Conservation (phyloP, 768 basidiomycete species). For the Xerocomus brunneocitrinus region DNA sequence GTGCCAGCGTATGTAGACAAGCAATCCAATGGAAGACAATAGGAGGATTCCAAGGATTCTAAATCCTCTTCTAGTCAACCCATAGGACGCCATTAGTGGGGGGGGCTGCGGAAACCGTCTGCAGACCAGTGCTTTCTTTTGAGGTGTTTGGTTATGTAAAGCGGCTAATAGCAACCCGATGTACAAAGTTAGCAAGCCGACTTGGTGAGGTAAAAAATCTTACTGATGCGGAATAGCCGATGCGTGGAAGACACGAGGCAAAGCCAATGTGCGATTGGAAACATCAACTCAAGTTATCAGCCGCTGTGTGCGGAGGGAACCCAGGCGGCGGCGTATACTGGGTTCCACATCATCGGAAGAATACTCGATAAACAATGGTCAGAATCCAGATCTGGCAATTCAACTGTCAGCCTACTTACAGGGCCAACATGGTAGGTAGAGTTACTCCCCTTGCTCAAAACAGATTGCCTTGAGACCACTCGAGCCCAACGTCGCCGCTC, state of each 20-base stretch:
- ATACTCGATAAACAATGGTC: background rate
- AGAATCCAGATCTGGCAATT: no score
- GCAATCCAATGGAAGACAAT: slow-evolving; percentile 8
- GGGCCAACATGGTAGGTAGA: background rate
- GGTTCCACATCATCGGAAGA: background rate
- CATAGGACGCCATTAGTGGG: slow-evolving; percentile 16
- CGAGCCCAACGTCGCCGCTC: no score
- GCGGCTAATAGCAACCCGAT: no score
- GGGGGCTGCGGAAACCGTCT: background rate
- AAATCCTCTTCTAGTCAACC: slow-evolving; percentile 25
- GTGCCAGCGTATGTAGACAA: slow-evolving; percentile 12
- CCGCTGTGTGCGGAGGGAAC: background rate
- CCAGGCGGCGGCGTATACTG: background rate
- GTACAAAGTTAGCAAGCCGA: background rate
- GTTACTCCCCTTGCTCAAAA: background rate
- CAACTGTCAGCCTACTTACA: background rate
- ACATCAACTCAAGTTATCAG: no score
- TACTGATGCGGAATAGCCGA: background rate
- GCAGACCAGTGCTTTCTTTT: slow-evolving; percentile 4
- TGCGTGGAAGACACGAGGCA: background rate
- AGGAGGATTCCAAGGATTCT: slow-evolving; percentile 10
- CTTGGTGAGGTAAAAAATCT: background rate
- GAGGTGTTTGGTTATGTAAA: background rate
- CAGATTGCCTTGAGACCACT: no score
- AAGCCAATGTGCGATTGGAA: background rate